A percentile compares a stretch with the other conserved stretches of the same genome.
phyloP scores from a whole-genome alignment of 805 yeast species.

The Metschnikowia reukaufii region DNA sequence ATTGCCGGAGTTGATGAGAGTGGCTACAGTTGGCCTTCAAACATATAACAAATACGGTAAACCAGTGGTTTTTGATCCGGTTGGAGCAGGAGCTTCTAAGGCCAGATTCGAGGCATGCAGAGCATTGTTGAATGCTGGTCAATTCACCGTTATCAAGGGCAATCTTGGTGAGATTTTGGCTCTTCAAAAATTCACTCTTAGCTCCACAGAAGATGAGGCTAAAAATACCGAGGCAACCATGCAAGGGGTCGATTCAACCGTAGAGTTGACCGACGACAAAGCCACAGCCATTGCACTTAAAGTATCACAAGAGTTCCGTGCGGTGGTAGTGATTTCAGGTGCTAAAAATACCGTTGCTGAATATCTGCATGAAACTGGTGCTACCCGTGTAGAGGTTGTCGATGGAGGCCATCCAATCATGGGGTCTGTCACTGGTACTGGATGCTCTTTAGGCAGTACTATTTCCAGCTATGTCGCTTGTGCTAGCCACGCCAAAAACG shows the following conservation, averaged over 20 bases:
- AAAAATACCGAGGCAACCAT: slow-evolving; percentile 30
- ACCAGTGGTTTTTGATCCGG: slow-evolving; percentile 84
- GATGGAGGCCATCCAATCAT: slow-evolving; percentile 62
- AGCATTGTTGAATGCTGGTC: slow-evolving; percentile 54
- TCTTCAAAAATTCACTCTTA: slow-evolving; percentile 38
- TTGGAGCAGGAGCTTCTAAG: slow-evolving; percentile 83
- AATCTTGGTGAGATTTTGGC: slow-evolving; percentile 83
- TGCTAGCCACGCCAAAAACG: slow-evolving; percentile 19
- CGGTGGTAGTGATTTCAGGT: slow-evolving; percentile 76
- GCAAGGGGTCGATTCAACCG: slow-evolving; percentile 70
- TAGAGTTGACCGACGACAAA: slow-evolving; percentile 20
- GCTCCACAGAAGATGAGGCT: slow-evolving; percentile 9
- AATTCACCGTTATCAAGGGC: slow-evolving; percentile 73
- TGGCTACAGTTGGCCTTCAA: slow-evolving; percentile 51
- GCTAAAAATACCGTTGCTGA: slow-evolving; percentile 28
- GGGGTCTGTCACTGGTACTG: slow-evolving; percentile 76
- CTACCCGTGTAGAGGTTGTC: slow-evolving; percentile 23
- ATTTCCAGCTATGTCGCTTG: slow-evolving; percentile 56
- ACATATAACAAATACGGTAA: slow-evolving; percentile 56
- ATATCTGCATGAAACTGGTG: background rate
- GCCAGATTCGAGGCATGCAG: slow-evolving; percentile 52
- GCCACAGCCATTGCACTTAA: slow-evolving; percentile 40
- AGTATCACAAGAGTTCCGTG: slow-evolving; percentile 51
- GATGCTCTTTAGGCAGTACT: slow-evolving; percentile 77
- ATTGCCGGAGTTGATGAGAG: slow-evolving; percentile 40